Percentiles rank a stretch among this genome's conserved stretches.
These are phyloP conservation scores for Cytospora paraplurivora DNA, from an alignment of 2,329 filamentous ascomycete genomes.

Conservation along the genomic window DNA sequence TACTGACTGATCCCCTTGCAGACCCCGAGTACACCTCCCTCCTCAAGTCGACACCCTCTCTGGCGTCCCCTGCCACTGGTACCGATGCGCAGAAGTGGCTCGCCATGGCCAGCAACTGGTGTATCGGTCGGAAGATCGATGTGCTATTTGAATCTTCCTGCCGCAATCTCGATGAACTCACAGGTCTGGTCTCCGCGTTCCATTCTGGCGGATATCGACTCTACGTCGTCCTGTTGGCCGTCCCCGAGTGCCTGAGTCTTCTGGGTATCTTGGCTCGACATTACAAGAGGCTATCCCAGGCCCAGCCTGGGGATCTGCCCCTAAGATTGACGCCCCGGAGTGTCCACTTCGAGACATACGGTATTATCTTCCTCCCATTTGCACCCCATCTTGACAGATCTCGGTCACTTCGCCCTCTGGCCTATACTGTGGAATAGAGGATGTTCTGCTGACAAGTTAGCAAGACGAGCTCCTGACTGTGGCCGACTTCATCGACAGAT, in stretches of 20 bases:
- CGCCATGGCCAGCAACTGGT: slow-evolving; percentile 41
- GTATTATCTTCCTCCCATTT: neutral
- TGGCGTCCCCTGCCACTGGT: slow-evolving; percentile 40
- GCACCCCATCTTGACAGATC: neutral
- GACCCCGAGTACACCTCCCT: slow-evolving; percentile 44
- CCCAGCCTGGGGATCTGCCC: slow-evolving; percentile 40
- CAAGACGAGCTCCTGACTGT: slow-evolving; percentile 40
- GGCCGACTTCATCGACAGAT: slow-evolving; percentile 42
- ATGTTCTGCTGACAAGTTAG: neutral
- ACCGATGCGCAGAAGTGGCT: slow-evolving; percentile 50
- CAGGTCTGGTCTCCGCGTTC: slow-evolving; percentile 40
- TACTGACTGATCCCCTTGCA: neutral
- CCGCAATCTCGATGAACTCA: slow-evolving; percentile 47
- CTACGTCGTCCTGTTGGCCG: slow-evolving; percentile 46
- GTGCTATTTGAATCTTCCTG: slow-evolving; percentile 50
- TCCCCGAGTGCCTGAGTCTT: slow-evolving; percentile 45
- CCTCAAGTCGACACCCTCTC: slow-evolving; percentile 30
- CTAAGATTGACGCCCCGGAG: slow-evolving; percentile 45
- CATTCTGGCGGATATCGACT: slow-evolving; percentile 41
- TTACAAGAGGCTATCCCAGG: slow-evolving; percentile 41
- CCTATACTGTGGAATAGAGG: too few species aligned
- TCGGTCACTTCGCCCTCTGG: too few species aligned
- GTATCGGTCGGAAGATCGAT: slow-evolving; percentile 37
- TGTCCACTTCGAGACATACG: slow-evolving; percentile 51
- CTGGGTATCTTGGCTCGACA: slow-evolving; percentile 47